These are phyloP conservation scores for Globisporangium megalacanthum DNA, from an alignment of 352 stramenopile species.

Conservation along the genomic window DNA sequence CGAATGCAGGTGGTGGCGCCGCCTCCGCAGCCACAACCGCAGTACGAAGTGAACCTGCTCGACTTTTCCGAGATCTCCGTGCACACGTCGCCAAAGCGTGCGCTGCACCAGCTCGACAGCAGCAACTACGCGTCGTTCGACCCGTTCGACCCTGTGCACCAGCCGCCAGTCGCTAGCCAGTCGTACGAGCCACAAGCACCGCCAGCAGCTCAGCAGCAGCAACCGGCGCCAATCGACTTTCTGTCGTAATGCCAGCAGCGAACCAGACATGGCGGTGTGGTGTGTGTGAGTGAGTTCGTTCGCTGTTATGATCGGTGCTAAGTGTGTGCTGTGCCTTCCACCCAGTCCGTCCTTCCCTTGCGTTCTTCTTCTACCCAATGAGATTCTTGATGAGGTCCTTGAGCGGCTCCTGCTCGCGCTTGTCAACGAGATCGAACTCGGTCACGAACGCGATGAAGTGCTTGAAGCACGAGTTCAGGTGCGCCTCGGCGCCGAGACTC, in stretches of 20 bases:
- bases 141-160: conserved; percentile 12
- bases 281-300: not conserved
- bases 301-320: not conserved
- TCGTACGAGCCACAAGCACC: conserved; percentile 11
- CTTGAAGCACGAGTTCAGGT: conserved; percentile 98
- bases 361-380: conserved; percentile 26
- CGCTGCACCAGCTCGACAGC: conserved; percentile 14
- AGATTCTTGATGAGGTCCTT: conserved; percentile 94
- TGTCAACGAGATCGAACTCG: conserved; percentile 92
- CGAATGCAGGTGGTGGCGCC: not conserved
- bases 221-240: conserved; percentile 29
- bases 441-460: conserved; percentile 97
- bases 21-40: conserved; percentile 1
- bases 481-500: conserved; percentile 90
- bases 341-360: not conserved
- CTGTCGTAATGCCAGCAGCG: conserved; percentile 27
- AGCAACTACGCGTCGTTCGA: conserved; percentile 9
- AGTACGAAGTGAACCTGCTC: conserved; percentile 44
- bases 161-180: conserved; percentile 11
- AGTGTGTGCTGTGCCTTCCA: not conserved
- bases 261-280: not conserved
- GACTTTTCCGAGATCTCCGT: conserved; percentile 63
- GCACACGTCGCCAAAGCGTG: conserved; percentile 40
- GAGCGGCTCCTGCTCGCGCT: conserved; percentile 92
- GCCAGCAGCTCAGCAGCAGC: conserved; percentile 5